Conservation (phyloP, 805 yeast genomes). For the Schwanniomyces yamadae region DNA sequence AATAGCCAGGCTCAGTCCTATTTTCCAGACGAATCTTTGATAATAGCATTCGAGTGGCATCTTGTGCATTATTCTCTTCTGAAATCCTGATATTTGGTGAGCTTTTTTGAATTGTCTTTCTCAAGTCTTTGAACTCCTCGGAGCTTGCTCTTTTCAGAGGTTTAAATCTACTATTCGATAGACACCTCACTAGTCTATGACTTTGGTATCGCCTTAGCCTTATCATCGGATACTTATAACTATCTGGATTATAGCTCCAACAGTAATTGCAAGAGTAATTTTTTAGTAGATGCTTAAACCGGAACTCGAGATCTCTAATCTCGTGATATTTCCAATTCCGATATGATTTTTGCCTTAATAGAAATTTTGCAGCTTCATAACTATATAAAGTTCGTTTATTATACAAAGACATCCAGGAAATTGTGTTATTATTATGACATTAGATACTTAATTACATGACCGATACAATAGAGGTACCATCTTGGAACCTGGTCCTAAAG, state of each 20-base stretch:
- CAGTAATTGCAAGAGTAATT: too few relatives aligned
- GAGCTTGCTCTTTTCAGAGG: too few relatives aligned
- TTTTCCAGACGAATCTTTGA: conserved; percentile 4
- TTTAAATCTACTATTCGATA: too few relatives aligned
- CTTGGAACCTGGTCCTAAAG: conserved; percentile 91
- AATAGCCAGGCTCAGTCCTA: conserved; percentile 5
- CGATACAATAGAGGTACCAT: conserved; percentile 91
- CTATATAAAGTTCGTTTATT: neutral
- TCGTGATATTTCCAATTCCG: too few relatives aligned
- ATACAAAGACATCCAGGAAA: neutral
- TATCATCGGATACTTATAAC: neutral
- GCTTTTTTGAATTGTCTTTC: too few relatives aligned
- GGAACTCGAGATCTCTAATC: neutral
- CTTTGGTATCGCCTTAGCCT: neutral
- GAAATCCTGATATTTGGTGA: too few relatives aligned
- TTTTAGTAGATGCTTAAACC: too few relatives aligned
- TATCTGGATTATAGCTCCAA: too few relatives aligned
- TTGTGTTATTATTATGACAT: neutral
- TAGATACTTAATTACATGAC: conserved; percentile 43
- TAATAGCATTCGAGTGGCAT: conserved; percentile 5
- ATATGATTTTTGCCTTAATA: too few relatives aligned
- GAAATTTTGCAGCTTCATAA: too few relatives aligned
- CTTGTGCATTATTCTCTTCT: neutral
- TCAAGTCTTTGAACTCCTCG: too few relatives aligned
- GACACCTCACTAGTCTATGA: neutral